A percentile compares a stretch with the other conserved stretches of the same genome.
phyloP scores from a whole-genome alignment of 805 yeast genomes.

The Metschnikowia dekortorum region DNA sequence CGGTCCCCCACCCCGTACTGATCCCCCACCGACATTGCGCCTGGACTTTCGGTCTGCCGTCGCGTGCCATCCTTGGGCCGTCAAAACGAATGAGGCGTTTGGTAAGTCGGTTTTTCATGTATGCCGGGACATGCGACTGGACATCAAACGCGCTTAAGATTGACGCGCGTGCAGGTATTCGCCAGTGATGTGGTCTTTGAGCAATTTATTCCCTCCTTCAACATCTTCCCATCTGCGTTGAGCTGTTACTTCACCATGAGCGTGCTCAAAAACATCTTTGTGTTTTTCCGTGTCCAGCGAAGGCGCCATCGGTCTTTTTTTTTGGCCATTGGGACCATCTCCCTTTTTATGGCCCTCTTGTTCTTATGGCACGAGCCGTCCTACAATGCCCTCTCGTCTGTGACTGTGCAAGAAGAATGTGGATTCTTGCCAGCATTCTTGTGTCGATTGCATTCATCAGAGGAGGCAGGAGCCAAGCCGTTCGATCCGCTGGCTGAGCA shows the following conservation, averaged over 20 bases:
- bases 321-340: conserved; percentile 4
- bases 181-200: background rate
- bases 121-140: background rate
- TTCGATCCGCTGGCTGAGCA: conserved; percentile 1
- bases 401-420: conserved; percentile 5
- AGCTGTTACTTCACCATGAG: conserved; percentile 3
- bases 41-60: no score
- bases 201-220: background rate
- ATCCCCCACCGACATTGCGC: no score
- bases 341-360: conserved; percentile 6
- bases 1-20: no score
- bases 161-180: conserved; percentile 17
- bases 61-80: no score
- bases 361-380: conserved; percentile 6
- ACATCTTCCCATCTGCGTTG: background rate
- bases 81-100: background rate
- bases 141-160: background rate
- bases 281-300: conserved; percentile 15
- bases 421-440: conserved; percentile 10
- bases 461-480: background rate
- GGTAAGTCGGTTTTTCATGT: background rate
- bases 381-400: conserved; percentile 4
- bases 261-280: conserved; percentile 6
- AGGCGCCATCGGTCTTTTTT: conserved; percentile 11
- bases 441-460: conserved; percentile 5